Base-by-base conservation (phyloP, 441 rosid genomes). In the Adansonia gregorii region DNA sequence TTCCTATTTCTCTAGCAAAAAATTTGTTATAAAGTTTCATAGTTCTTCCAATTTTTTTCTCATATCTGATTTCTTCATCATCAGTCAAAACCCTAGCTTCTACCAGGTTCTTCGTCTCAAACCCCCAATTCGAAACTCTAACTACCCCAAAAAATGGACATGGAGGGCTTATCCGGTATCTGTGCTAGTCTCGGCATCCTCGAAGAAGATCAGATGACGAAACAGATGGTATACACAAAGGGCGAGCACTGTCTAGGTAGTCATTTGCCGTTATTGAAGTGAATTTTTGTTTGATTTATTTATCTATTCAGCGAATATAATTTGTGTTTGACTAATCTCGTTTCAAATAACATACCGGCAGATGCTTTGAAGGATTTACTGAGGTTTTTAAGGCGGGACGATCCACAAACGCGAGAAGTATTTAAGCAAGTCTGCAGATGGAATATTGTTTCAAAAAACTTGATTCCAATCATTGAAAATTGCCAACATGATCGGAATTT, bases 351-450 rank as follows among this genome's bases (percentile, higher is more conserved):
- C 35, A n/a, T 35, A 3, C 77, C 73, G 66, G 76, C 88, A 94
- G 98, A 94, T 55, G 89, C 92, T 84, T 48, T 96, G 71, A 96
- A 92, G 84, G 99, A 94, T 82, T 79, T 96, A 83, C 83, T 96
- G 84, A 86, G 98, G 70, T 97, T 91, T 84, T 75, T 97, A 56
- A 86, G 98, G 83, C 94, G 97, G 0, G 99, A 97, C 64, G 97
- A 97, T 88, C 95, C 98, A 3, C 86, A 94, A 72, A 87, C 86
- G 71, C 89, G 99, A 65, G 89, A 87, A 76, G 98, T 90, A 8
- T 97, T 97, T 82, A 94, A 90, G 87, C 98, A 93, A 84, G 93
- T 94, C 4, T 97, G 98, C 80, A 91, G 91, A 77, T 97, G 98
- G 98, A 91, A 90, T 78, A 90, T 81, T 12, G 92, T 90, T 58